phyloP scores from a whole-genome alignment of 2,329 filamentous ascomycete genomes.

The Fusarium foetens region DNA sequence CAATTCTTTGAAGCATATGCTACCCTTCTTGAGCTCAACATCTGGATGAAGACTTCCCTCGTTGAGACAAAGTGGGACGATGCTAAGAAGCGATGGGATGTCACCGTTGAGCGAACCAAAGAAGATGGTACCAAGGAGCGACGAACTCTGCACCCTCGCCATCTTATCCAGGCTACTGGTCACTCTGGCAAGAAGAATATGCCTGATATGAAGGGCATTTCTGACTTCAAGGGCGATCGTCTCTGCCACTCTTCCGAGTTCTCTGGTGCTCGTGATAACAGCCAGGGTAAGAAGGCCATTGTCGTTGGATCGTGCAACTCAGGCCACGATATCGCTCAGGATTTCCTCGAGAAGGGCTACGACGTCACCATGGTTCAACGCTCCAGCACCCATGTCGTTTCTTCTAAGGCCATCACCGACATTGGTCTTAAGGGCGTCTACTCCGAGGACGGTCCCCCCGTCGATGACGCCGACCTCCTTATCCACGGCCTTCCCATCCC shows the following conservation, averaged over 20 bases:
- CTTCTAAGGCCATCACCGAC: slow-evolving; percentile 62
- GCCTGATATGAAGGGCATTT: slow-evolving; percentile 66
- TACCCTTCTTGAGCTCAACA: slow-evolving; percentile 72
- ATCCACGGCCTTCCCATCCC: slow-evolving; percentile 67
- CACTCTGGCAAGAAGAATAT: slow-evolving; percentile 73
- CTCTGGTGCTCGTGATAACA: slow-evolving; percentile 58
- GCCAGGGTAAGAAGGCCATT: slow-evolving; percentile 67
- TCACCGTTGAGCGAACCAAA: slow-evolving; percentile 62
- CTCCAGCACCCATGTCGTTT: slow-evolving; percentile 71
- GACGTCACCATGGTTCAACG: slow-evolving; percentile 77
- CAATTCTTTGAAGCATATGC: slow-evolving; percentile 76
- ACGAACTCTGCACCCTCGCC: slow-evolving; percentile 67
- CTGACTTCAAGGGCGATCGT: slow-evolving; percentile 66
- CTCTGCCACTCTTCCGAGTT: slow-evolving; percentile 73
- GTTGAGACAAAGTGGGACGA: slow-evolving; percentile 62
- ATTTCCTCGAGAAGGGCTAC: slow-evolving; percentile 73
- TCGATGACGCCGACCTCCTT: slow-evolving; percentile 73
- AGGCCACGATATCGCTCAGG: slow-evolving; percentile 74
- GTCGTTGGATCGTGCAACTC: slow-evolving; percentile 77
- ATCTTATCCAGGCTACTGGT: slow-evolving; percentile 74
- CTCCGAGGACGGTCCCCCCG: slow-evolving; percentile 63
- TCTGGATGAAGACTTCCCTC: slow-evolving; percentile 68
- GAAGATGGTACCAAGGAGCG: slow-evolving; percentile 59
- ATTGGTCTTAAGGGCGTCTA: slow-evolving; percentile 64
- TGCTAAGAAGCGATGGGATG: slow-evolving; percentile 61